Conservation (phyloP, 768 basidiomycete species). For the Leccinum fibrillosum region DNA sequence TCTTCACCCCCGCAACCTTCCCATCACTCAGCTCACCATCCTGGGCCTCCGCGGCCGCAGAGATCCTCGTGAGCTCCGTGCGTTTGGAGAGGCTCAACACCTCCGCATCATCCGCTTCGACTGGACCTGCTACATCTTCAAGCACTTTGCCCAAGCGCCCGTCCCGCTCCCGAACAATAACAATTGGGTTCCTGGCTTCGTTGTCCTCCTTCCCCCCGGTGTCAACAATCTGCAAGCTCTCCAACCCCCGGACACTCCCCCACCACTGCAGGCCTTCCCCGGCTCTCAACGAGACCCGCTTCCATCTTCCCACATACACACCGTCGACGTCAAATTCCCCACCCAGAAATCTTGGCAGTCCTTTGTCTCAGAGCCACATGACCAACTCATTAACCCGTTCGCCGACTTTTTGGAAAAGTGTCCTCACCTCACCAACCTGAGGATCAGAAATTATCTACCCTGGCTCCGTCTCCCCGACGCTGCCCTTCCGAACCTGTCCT, state of each 20-base stretch:
- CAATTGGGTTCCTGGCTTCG: conserved; percentile 16
- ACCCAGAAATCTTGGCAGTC: conserved; percentile 30
- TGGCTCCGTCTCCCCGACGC: conserved; percentile 20
- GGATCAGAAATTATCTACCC: conserved; percentile 27
- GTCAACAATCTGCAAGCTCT: conserved; percentile 8
- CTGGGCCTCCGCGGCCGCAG: conserved; percentile 32
- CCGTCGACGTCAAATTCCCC: conserved; percentile 30
- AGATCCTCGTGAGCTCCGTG: conserved; percentile 24
- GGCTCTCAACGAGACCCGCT: conserved; percentile 9
- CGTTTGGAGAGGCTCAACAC: conserved; percentile 35
- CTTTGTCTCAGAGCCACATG: conserved; percentile 24
- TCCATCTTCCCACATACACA: conserved; percentile 25
- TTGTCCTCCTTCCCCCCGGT: conserved; percentile 7
- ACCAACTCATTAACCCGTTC: conserved; percentile 28
- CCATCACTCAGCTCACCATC: conserved; percentile 43
- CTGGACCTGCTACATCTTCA: conserved; percentile 39
- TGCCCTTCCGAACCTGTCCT: conserved; percentile 19
- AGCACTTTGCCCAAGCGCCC: conserved; percentile 17
- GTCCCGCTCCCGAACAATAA: not conserved
- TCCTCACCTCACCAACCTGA: conserved; percentile 18
- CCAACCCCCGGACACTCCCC: not conserved
- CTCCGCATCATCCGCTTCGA: conserved; percentile 44
- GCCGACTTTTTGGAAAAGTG: conserved; percentile 23
- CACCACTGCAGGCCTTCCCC: not conserved
- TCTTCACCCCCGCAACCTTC: conserved; percentile 34